Evolutionary conservation across 257 asterid genomes (phyloP).

Genomic region (Cinchona pubescens): DNA sequence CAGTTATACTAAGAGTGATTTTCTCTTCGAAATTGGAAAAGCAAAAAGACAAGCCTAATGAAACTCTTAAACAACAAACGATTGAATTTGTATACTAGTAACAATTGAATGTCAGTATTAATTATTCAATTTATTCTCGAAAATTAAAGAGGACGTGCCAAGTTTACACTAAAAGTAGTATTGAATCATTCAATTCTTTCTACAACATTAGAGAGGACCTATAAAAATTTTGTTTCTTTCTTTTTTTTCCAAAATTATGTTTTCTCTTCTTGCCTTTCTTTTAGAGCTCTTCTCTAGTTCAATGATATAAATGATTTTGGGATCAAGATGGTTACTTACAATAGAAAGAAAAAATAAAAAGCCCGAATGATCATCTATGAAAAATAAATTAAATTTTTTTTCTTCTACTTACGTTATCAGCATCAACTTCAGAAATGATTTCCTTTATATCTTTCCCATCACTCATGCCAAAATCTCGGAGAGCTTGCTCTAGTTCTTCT

Average conservation of each 20-base stretch:
- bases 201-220: neutral
- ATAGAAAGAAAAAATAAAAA: neutral
- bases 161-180: no score
- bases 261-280: neutral
- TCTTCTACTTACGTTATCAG: conserved; percentile 51
- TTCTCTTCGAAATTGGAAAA: no score
- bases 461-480: conserved; percentile 65
- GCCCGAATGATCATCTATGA: no score
- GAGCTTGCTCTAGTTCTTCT: conserved; percentile 85
- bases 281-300: neutral
- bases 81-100: no score
- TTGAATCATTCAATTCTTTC: no score
- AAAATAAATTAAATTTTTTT: neutral
- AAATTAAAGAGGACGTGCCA: no score
- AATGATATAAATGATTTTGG: neutral
- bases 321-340: neutral
- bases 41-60: neutral
- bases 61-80: neutral
- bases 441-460: conserved; percentile 67
- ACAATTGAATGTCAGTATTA: no score
- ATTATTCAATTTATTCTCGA: no score
- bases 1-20: no score
- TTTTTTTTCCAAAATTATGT: neutral
- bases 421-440: conserved; percentile 68
- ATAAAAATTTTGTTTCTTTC: no score